Base-by-base conservation (phyloP, 371 early-diverging fungal genomes). In the Batkoa obscura region DNA sequence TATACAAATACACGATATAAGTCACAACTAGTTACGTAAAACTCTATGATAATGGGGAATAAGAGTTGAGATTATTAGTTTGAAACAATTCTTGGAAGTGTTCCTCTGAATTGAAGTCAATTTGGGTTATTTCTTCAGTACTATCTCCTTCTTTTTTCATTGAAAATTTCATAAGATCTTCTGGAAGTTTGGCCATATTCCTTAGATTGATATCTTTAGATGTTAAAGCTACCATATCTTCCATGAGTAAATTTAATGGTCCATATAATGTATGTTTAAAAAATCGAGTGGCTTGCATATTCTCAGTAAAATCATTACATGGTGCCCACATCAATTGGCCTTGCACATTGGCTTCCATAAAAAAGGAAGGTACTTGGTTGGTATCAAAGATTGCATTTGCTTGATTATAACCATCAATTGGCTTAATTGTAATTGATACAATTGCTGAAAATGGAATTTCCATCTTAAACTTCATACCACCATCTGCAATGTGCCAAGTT, bases 391-490 rank as follows among this genome's bases (percentile, higher is more conserved):
- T 62, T 35, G 72, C 73, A 1, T 81, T 67, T 50, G 78, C 71
- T 4, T 73, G 71, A 51, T 63, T 57, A 55, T 71, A 68, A n/a
- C 72, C 65, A 53, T 74, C 74, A 30, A 79, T 64, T 39, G 71
- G 66, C 38, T 70, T 66, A n/a, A n/a, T n/a, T 59, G 76, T 73
- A 52, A 84, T 75, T 55, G 72, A 66, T 0, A 73, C 62, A 36
- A 86, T 70, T 2, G 70, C 63, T 12, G 69, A 62, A 56, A 83
- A 59, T 2, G 83, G 70, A 43, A 83, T 67, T 34, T 80, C 81
- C 74, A 86, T 79, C 63, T 81, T 79, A 69, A 86, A 86, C 48
- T 76, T 76, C 35, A 73, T 72, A 17, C 72, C 65, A 52, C 71
- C 69, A 60, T 84, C 84, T 23, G 73, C 65, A 54, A 86, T 77